Percentiles rank a stretch among this genome's conserved stretches.
phyloP scores from a whole-genome alignment of 2,329 filamentous ascomycete genomes.

The Fusarium sp. region DNA sequence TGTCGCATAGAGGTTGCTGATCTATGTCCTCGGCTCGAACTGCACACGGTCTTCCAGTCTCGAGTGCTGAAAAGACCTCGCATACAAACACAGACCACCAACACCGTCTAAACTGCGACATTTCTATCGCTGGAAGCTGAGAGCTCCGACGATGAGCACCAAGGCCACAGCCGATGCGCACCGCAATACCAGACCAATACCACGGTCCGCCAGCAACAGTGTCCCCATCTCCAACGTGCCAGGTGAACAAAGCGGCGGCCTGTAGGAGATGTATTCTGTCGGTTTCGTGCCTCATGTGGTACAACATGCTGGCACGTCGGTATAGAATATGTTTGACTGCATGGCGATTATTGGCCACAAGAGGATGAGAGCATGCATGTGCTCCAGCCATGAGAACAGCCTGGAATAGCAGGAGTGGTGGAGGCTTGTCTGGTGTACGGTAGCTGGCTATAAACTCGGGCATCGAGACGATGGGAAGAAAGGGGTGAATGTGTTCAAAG shows the following conservation, averaged over 20 bases:
- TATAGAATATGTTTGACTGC: slow-evolving; percentile 42
- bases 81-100: slow-evolving; percentile 42
- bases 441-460: slow-evolving; percentile 40
- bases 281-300: slow-evolving; percentile 41
- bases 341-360: slow-evolving; percentile 38
- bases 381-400: slow-evolving; percentile 40
- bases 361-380: slow-evolving; percentile 36
- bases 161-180: slow-evolving; percentile 34
- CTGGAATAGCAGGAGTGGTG: slow-evolving; percentile 34
- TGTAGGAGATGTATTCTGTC: slow-evolving; percentile 40
- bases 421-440: slow-evolving; percentile 32
- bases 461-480: slow-evolving; percentile 37
- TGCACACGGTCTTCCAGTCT: slow-evolving; percentile 38
- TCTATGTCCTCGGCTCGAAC: slow-evolving; percentile 40
- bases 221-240: slow-evolving; percentile 40
- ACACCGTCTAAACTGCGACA: slow-evolving; percentile 37
- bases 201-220: slow-evolving; percentile 37
- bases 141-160: slow-evolving; percentile 35
- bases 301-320: slow-evolving; percentile 38
- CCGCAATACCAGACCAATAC: slow-evolving; percentile 41
- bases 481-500: slow-evolving; percentile 41
- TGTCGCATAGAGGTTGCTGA: slow-evolving; percentile 28
- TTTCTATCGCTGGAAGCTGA: slow-evolving; percentile 33
- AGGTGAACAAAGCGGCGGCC: slow-evolving; percentile 36
- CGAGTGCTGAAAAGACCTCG: slow-evolving; percentile 36